Conservation (phyloP, 148 eudicot genomes). For the Chenopodium album region DNA sequence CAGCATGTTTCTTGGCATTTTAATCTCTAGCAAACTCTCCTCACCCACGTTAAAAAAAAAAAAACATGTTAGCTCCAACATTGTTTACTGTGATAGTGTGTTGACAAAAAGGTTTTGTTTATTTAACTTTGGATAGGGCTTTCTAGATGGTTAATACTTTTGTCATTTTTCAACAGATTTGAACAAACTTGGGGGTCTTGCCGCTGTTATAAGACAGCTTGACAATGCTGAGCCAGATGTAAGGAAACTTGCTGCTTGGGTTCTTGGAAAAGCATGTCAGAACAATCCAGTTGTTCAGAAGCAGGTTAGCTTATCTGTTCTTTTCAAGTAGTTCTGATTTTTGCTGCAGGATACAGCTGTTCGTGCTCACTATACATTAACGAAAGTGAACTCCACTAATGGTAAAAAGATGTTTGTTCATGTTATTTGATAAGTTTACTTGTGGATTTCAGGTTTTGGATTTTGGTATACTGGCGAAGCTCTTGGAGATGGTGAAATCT, state of each 20-base stretch:
- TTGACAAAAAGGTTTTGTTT: too few relatives aligned
- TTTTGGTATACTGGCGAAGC: constrained; percentile 53
- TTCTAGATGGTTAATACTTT: neutral
- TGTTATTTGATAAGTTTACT: neutral
- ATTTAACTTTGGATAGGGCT: too few relatives aligned
- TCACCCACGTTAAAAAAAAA: too few relatives aligned
- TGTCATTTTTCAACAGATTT: constrained; percentile 45
- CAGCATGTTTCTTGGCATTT: neutral
- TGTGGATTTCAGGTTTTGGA: constrained; percentile 52
- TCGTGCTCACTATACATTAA: neutral
- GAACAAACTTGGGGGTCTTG: constrained; percentile 83
- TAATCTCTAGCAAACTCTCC: too few relatives aligned
- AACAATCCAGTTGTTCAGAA: constrained; percentile 82
- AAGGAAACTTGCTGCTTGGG: constrained; percentile 80
- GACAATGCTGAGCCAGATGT: constrained; percentile 52
- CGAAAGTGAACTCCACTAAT: neutral
- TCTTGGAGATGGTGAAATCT: constrained; percentile 72
- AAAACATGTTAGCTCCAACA: neutral
- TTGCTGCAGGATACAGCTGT: neutral
- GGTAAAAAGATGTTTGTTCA: neutral
- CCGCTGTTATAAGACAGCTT: constrained; percentile 56
- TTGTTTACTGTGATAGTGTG: neutral
- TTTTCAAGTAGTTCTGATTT: neutral
- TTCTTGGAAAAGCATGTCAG: constrained; percentile 85
- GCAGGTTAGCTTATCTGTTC: constrained; percentile 48